Evolutionary conservation across 2,329 filamentous ascomycete species (phyloP).

Genomic region (Didymella segeticola): DNA sequence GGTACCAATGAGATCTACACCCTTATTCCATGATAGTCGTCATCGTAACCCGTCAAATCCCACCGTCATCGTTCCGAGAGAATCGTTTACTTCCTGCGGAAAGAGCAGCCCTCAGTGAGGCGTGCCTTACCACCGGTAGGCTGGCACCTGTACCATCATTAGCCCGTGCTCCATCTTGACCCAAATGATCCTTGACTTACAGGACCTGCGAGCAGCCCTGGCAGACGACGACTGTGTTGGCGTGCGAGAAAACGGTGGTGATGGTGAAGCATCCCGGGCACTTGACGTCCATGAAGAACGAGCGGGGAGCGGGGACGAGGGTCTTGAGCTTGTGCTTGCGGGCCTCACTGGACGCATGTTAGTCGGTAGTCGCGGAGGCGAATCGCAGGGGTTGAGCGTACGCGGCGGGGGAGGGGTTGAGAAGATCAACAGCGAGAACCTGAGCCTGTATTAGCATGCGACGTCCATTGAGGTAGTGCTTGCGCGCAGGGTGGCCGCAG

Average conservation of each 20-base stretch:
- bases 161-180: slow-evolving; percentile 25
- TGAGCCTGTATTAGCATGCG: slow-evolving; percentile 51
- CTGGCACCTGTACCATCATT: slow-evolving; percentile 70
- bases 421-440: slow-evolving; percentile 99
- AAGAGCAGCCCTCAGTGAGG: slow-evolving; percentile 99
- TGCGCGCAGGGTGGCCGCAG: slow-evolving; percentile 19
- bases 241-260: slow-evolving; percentile 99
- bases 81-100: slow-evolving; percentile 95
- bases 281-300: slow-evolving; percentile 99
- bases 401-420: slow-evolving; percentile 96
- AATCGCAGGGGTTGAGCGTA: slow-evolving; percentile 32
- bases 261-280: slow-evolving; percentile 99
- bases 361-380: slow-evolving; percentile 29
- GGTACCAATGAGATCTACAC: slow-evolving; percentile 51
- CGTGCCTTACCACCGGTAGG: slow-evolving; percentile 99
- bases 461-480: slow-evolving; percentile 20
- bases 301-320: slow-evolving; percentile 94
- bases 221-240: slow-evolving; percentile 99
- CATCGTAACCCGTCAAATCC: slow-evolving; percentile 47
- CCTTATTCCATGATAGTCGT: slow-evolving; percentile 48
- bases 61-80: slow-evolving; percentile 31
- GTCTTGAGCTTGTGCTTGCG: slow-evolving; percentile 99
- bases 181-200: slow-evolving; percentile 35
- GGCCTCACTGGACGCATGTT: slow-evolving; percentile 68
- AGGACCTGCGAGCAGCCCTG: slow-evolving; percentile 98